Conservation (phyloP, 2,329 filamentous ascomycete genomes). For the Parascedosporium putredinis region DNA sequence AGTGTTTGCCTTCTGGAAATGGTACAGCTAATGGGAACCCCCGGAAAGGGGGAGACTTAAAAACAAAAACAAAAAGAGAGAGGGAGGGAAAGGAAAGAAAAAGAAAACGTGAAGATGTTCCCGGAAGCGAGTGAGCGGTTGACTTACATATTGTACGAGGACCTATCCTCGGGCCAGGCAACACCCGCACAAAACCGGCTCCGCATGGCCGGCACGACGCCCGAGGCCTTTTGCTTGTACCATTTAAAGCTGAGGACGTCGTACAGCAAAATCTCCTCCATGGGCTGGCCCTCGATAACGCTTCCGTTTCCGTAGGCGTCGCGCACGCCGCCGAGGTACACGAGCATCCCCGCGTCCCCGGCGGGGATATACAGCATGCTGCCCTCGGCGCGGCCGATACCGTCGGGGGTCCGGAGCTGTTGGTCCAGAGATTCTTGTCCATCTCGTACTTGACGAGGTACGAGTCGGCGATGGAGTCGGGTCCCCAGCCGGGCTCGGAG, state of each 20-base stretch:
- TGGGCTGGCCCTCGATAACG: slow-evolving; percentile 27
- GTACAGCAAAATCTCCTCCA: slow-evolving; percentile 46
- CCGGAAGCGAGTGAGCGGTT: background rate
- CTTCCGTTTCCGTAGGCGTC: slow-evolving; percentile 36
- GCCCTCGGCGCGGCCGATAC: slow-evolving; percentile 46
- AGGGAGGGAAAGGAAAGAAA: background rate
- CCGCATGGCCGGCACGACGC: slow-evolving; percentile 39
- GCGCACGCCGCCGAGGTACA: slow-evolving; percentile 52
- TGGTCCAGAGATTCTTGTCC: slow-evolving; percentile 38
- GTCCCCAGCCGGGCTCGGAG: slow-evolving; percentile 39
- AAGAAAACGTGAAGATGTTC: too few species aligned
- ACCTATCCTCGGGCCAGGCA: slow-evolving; percentile 47
- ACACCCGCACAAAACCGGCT: slow-evolving; percentile 52
- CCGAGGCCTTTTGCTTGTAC: slow-evolving; percentile 48
- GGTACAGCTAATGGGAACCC: too few species aligned
- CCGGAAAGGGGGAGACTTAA: too few species aligned
- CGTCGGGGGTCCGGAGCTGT: slow-evolving; percentile 41
- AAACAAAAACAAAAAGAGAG: background rate
- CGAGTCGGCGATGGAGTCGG: slow-evolving; percentile 34
- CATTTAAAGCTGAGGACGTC: slow-evolving; percentile 49
- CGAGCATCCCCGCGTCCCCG: slow-evolving; percentile 46
- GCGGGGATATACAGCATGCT: slow-evolving; percentile 49
- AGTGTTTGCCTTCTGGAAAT: too few species aligned
- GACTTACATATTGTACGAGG: slow-evolving; percentile 54
- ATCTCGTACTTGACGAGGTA: slow-evolving; percentile 48